Percentiles rank a stretch among this genome's conserved stretches.
Conservation (phyloP, 1,284 basidiomycete species). For the Heterobasidion annosum region DNA sequence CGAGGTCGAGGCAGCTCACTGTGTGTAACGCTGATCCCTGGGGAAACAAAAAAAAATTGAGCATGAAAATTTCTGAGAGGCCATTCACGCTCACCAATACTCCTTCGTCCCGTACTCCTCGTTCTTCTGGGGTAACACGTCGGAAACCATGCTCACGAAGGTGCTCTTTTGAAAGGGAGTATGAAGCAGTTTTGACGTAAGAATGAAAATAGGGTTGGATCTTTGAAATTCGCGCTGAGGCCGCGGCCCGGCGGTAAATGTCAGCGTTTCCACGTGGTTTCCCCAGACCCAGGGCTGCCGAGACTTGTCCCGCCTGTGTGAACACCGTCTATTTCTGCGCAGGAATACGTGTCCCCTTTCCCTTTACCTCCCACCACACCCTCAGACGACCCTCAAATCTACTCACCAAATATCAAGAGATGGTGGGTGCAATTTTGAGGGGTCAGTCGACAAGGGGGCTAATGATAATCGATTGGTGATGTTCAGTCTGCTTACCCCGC, state of each 20-base stretch:
- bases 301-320: neutral
- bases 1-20: constrained; percentile 29
- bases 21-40: constrained; percentile 65
- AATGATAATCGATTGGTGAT: neutral
- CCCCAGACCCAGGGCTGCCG: neutral
- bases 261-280: neutral
- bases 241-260: too few species aligned
- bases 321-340: neutral
- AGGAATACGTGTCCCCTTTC: neutral
- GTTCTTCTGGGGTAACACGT: constrained; percentile 53
- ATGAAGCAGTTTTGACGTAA: too few species aligned
- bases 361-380: neutral
- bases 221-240: too few species aligned
- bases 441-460: neutral
- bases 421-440: too few species aligned
- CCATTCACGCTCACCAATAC: constrained; percentile 49
- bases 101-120: constrained; percentile 68
- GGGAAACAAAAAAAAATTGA: neutral
- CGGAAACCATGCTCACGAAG: constrained; percentile 10
- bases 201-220: too few species aligned
- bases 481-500: constrained; percentile 76
- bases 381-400: neutral
- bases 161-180: neutral
- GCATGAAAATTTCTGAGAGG: neutral
- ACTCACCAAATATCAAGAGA: too few species aligned